These are phyloP conservation scores for Viola pubescens DNA, from an alignment of 441 rosid genomes.

Conservation along the genomic window DNA sequence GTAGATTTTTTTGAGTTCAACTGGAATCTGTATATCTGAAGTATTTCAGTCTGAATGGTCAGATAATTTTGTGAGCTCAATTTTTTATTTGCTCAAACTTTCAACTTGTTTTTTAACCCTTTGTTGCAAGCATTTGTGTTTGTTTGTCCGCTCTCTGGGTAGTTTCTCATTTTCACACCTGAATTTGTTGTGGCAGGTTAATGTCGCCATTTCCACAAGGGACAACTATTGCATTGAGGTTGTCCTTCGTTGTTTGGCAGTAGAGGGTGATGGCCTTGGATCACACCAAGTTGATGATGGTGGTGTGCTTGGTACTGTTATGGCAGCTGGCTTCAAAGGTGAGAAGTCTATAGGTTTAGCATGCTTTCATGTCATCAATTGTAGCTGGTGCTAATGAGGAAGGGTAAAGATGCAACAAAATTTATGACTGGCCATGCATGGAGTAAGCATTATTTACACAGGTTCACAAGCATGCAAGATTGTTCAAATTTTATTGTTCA, in stretches of 20 bases:
- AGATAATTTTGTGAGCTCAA: no score
- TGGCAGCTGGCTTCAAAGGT: conserved; percentile 98
- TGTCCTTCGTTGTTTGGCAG: conserved; percentile 84
- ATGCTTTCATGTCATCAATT: conserved; percentile 5
- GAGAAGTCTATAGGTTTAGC: neutral
- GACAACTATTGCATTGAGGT: conserved; percentile 79
- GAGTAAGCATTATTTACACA: neutral
- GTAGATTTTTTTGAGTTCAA: conserved; percentile 9
- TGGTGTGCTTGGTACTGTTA: conserved; percentile 70
- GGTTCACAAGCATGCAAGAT: neutral
- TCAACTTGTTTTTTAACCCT: no score
- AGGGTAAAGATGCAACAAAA: neutral
- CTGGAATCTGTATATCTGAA: neutral
- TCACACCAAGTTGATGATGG: conserved; percentile 53
- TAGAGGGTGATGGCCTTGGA: conserved; percentile 88
- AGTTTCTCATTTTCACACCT: conserved; percentile 11
- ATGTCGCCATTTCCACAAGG: conserved; percentile 65
- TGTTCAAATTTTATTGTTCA: neutral
- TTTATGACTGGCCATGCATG: neutral
- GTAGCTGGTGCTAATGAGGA: conserved; percentile 11
- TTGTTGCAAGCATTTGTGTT: neutral
- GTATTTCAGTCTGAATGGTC: no score
- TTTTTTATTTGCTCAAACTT: no score
- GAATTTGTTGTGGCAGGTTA: conserved; percentile 47
- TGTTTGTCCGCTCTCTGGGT: neutral